phyloP scores from a whole-genome alignment of 371 early-diverging fungal species.

The Batkoa obscura region DNA sequence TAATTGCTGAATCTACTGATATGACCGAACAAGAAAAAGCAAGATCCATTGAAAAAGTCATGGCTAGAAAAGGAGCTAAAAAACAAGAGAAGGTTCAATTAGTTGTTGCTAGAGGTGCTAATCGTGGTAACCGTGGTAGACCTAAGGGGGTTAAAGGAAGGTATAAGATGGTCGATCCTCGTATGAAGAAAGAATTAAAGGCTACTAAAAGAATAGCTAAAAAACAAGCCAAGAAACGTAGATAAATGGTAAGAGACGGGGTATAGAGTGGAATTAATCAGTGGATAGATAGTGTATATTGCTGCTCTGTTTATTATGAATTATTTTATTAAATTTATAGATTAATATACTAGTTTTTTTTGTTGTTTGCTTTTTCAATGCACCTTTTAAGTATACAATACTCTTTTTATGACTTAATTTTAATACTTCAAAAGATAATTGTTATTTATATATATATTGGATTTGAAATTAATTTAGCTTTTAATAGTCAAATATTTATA shows the following conservation, averaged over 20 bases:
- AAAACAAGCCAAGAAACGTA: slow-evolving; percentile 22
- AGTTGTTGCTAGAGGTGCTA: slow-evolving; percentile 79
- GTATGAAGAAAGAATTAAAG: slow-evolving; percentile 85
- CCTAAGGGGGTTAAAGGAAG: slow-evolving; percentile 94
- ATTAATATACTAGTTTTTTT: no score
- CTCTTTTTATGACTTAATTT: no score
- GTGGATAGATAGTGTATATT: not conserved
- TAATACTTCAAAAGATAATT: no score
- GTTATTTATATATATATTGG: no score
- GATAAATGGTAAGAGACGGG: no score
- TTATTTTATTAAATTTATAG: no score
- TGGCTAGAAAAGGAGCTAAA: slow-evolving; percentile 32
- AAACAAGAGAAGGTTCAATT: slow-evolving; percentile 54
- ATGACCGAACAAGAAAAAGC: slow-evolving; percentile 80
- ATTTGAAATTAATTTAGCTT: no score
- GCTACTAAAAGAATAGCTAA: slow-evolving; percentile 55
- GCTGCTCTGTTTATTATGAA: no score
- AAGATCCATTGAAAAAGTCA: slow-evolving; percentile 51
- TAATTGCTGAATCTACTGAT: slow-evolving; percentile 68
- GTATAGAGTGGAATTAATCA: no score
- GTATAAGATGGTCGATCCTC: slow-evolving; percentile 82
- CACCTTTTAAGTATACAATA: no score
- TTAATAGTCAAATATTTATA: no score
- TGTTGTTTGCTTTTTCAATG: no score
- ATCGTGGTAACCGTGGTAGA: slow-evolving; percentile 75